Conservation (phyloP, 352 stramenopile species). For the Phytophthora fragariae region DNA sequence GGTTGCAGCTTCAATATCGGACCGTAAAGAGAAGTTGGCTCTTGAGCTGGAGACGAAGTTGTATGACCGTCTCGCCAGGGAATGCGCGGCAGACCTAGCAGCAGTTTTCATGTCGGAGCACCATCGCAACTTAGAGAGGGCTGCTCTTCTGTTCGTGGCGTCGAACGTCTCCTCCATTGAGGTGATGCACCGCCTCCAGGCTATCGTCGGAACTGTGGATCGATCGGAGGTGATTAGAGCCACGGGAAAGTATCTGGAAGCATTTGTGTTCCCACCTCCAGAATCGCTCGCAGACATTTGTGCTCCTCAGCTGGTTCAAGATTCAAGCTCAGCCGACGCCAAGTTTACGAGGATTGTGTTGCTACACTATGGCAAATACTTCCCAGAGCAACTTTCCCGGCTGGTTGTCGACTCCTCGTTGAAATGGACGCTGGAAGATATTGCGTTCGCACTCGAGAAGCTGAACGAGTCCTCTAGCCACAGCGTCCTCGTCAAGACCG, state of each 20-base stretch:
- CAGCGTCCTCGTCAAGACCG: slow-evolving; percentile 67
- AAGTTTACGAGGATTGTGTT: slow-evolving; percentile 77
- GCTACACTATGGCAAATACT: slow-evolving; percentile 77
- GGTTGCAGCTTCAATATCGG: slow-evolving; percentile 23
- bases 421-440: slow-evolving; percentile 72
- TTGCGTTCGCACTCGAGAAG: slow-evolving; percentile 70
- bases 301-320: slow-evolving; percentile 17
- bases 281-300: slow-evolving; percentile 36
- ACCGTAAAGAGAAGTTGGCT: slow-evolving; percentile 59
- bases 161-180: slow-evolving; percentile 68
- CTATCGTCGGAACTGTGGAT: slow-evolving; percentile 52
- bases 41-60: slow-evolving; percentile 78
- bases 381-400: slow-evolving; percentile 74
- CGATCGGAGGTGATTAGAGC: slow-evolving; percentile 62
- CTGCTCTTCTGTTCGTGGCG: slow-evolving; percentile 75
- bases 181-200: slow-evolving; percentile 65
- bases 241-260: slow-evolving; percentile 77
- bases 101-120: slow-evolving; percentile 61
- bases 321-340: slow-evolving; percentile 14
- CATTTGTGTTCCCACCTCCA: slow-evolving; percentile 73
- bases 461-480: slow-evolving; percentile 55
- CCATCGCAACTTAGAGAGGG: slow-evolving; percentile 66
- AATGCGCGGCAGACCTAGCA: slow-evolving; percentile 73
- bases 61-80: slow-evolving; percentile 76
- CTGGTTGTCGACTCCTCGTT: slow-evolving; percentile 80